Conservation (phyloP, 2,329 filamentous ascomycete genomes). For the Fusarium sp. region DNA sequence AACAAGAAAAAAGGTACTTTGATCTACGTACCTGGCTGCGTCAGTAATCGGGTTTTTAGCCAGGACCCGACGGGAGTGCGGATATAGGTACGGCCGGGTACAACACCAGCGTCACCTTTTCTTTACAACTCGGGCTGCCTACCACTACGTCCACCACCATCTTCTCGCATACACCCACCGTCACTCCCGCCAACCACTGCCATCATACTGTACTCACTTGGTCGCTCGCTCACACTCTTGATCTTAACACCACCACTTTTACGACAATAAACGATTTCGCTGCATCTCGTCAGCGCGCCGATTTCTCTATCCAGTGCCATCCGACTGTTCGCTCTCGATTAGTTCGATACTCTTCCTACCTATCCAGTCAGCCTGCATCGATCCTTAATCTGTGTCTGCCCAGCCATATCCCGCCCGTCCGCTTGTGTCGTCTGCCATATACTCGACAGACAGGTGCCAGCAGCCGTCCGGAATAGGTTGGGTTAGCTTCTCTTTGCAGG, state of each 20-base stretch:
- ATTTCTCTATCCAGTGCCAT: conserved; percentile 11
- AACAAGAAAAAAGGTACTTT: conserved; percentile 6
- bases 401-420: conserved; percentile 44
- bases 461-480: conserved; percentile 49
- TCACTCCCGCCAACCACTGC: conserved; percentile 42
- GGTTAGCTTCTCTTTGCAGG: conserved; percentile 40
- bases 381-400: conserved; percentile 32
- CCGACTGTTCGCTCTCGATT: conserved; percentile 10
- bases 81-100: conserved; percentile 49
- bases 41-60: conserved; percentile 23
- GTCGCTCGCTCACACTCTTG: conserved; percentile 25
- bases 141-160: conserved; percentile 36
- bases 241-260: conserved; percentile 39
- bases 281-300: conserved; percentile 29
- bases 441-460: conserved; percentile 41
- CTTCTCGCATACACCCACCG: conserved; percentile 39
- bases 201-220: conserved; percentile 26
- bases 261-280: conserved; percentile 28
- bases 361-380: conserved; percentile 14
- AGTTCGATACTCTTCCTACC: conserved; percentile 7
- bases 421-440: conserved; percentile 42
- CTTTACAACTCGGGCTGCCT: not conserved
- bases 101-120: conserved; percentile 42
- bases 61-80: conserved; percentile 25
- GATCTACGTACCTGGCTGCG: conserved; percentile 18